phyloP scores from a whole-genome alignment of 2,329 filamentous ascomycete species.

The Aureobasidium sp. region DNA sequence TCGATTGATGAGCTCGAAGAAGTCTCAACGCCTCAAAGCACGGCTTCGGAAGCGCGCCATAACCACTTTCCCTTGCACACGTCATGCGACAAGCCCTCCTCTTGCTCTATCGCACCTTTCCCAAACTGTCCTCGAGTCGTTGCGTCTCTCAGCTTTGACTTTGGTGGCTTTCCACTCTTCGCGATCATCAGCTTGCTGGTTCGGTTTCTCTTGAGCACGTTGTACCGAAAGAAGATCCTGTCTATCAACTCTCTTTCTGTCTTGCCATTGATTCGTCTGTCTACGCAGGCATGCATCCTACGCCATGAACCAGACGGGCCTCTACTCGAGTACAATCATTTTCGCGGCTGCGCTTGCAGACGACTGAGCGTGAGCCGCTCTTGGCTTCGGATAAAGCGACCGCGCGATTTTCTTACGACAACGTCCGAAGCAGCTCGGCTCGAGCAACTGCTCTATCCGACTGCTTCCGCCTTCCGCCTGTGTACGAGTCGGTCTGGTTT shows the following conservation, averaged over 20 bases:
- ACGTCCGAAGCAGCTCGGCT: slow-evolving; percentile 12
- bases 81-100: slow-evolving; percentile 8
- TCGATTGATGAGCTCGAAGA: slow-evolving; percentile 8
- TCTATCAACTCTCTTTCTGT: not conserved
- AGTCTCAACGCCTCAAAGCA: slow-evolving; percentile 8
- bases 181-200: not conserved
- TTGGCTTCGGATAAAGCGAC: slow-evolving; percentile 8
- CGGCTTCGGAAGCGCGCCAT: slow-evolving; percentile 7
- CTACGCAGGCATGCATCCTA: not conserved
- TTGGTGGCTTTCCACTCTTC: slow-evolving; percentile 1
- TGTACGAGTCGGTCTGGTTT: not conserved
- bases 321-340: not conserved
- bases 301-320: not conserved
- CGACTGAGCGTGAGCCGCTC: not conserved
- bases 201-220: not conserved
- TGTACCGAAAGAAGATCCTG: not conserved
- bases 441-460: slow-evolving; percentile 4
- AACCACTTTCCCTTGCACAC: not conserved
- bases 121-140: not conserved
- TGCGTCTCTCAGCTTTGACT: not conserved
- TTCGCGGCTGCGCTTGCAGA: slow-evolving; percentile 1
- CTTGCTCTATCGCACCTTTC: not conserved
- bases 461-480: not conserved
- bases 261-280: not conserved
- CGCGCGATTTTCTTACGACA: slow-evolving; percentile 11